Base-by-base conservation (phyloP, 2,329 filamentous ascomycete species). In the Diplocarpon mali region DNA sequence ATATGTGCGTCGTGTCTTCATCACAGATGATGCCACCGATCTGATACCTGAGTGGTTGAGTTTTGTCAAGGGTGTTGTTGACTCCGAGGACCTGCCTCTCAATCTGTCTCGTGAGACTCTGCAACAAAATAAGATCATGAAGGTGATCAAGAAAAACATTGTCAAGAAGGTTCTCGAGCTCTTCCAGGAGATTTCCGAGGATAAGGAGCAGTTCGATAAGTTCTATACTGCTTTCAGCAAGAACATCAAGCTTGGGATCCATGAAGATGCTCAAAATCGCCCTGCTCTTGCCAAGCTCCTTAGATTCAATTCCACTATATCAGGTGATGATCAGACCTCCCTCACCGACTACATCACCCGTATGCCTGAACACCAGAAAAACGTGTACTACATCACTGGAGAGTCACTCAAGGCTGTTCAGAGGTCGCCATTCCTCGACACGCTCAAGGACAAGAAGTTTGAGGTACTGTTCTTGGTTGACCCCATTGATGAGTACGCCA, bases 61-160 rank as follows among this genome's bases (percentile, higher is more conserved):
- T 75, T 98, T 98, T 73, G 73, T 98, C 81, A 98, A 98, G 85
- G 92, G 92, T 83, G 92, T 98, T 62, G 92, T 98, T 69, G 92
- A 98, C 75, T 98, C 92, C 63, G 92, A 98, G 80, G 92, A 98
- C 69, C 85, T 98, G 53, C 92, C 92, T 61, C 85, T 98, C 69
- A 98, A 98, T 82, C 72, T 98, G 75, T 96, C 92, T 65, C 92
- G 92, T 84, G 92, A 98, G 83, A 96, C 90, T 47, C 87, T 98
- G 40, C 92, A 98, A 75, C 92, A 96, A 79, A 98, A 96, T 85
- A 96, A 96, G 88, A 98, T 98, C 78, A 96, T 96, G 92, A 96
- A 96, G 85, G 92, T 96, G 70, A 96, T 96, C 80, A 94, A 93
- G 83, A 98, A 98, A 88, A 98, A 98, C 83, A 95, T 98, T 57